Conservation (phyloP, 495 filamentous ascomycete genomes). For the Lichina pygmaea region DNA sequence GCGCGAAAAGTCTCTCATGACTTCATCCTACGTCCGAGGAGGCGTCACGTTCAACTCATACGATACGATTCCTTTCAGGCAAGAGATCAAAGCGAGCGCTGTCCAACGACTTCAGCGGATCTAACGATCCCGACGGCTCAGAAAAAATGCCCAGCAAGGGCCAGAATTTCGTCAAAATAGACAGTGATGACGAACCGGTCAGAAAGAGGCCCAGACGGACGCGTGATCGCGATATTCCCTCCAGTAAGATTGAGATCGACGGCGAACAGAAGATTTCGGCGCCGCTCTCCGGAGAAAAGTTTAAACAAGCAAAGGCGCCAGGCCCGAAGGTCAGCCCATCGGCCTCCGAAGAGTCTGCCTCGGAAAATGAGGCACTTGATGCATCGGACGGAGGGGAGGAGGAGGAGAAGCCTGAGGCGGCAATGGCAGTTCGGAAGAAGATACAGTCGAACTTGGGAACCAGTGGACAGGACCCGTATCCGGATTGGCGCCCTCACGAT, state of each 20-base stretch:
- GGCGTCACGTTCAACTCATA: slow-evolving; percentile 7
- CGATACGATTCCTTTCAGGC: too few species aligned
- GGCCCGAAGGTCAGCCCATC: slow-evolving; percentile 7
- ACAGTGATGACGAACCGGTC: slow-evolving; percentile 23
- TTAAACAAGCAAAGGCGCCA: slow-evolving; percentile 11
- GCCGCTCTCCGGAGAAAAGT: background rate
- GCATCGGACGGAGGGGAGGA: slow-evolving; percentile 23
- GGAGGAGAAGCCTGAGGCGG: slow-evolving; percentile 48
- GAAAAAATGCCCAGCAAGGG: slow-evolving; percentile 1
- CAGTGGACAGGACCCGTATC: slow-evolving; percentile 51
- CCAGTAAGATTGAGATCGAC: slow-evolving; percentile 1
- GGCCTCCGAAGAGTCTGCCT: background rate
- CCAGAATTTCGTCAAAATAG: slow-evolving; percentile 15
- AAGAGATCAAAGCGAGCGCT: slow-evolving; percentile 6
- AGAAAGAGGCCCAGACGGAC: slow-evolving; percentile 17
- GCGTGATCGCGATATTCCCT: slow-evolving; percentile 7
- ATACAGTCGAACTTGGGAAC: slow-evolving; percentile 51
- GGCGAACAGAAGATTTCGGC: slow-evolving; percentile 7
- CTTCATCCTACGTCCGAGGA: slow-evolving; percentile 15
- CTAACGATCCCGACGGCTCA: slow-evolving; percentile 6
- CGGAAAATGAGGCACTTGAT: background rate
- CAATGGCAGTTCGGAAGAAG: slow-evolving; percentile 53
- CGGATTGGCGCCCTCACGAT: slow-evolving; percentile 72
- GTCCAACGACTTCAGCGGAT: background rate
- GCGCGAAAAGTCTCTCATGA: background rate